These are phyloP conservation scores for Fusarium hainanense DNA, from an alignment of 2,329 filamentous ascomycete genomes.

Conservation along the genomic window DNA sequence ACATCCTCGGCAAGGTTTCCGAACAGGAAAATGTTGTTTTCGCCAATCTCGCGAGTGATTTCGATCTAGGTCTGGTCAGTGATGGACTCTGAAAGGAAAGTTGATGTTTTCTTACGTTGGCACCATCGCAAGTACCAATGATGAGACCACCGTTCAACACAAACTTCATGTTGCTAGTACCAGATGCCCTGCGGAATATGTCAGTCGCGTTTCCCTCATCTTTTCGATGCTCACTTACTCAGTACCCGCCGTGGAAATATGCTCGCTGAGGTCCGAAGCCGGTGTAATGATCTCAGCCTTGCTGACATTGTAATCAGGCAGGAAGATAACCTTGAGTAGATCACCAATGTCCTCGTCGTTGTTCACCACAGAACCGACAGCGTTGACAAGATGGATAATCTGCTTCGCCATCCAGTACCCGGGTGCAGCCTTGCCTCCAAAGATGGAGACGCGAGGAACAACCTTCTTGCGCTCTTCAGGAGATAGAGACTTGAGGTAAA, in stretches of 20 bases:
- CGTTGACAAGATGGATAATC: slow-evolving; percentile 96
- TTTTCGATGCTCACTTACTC: slow-evolving; percentile 64
- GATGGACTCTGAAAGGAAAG: neutral
- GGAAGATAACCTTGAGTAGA: slow-evolving; percentile 94
- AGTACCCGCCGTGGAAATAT: slow-evolving; percentile 97
- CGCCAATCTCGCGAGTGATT: slow-evolving; percentile 95
- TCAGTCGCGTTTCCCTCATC: slow-evolving; percentile 6
- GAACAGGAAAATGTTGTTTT: slow-evolving; percentile 98
- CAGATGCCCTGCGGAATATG: slow-evolving; percentile 62
- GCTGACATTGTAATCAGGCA: slow-evolving; percentile 99
- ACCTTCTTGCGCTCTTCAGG: slow-evolving; percentile 88
- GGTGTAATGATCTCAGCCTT: slow-evolving; percentile 98
- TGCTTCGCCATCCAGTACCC: slow-evolving; percentile 99
- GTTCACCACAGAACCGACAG: slow-evolving; percentile 90
- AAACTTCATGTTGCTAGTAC: slow-evolving; percentile 99
- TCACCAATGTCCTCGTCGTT: slow-evolving; percentile 92
- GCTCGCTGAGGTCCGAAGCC: slow-evolving; percentile 95
- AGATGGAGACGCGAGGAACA: slow-evolving; percentile 90
- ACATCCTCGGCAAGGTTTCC: slow-evolving; percentile 96
- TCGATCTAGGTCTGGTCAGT: slow-evolving; percentile 67
- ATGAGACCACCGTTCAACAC: slow-evolving; percentile 96
- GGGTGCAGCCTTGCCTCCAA: slow-evolving; percentile 96
- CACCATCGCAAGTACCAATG: slow-evolving; percentile 97
- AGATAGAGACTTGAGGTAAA: slow-evolving; percentile 86
- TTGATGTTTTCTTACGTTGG: slow-evolving; percentile 65